Evolutionary conservation across 1,139 yeast genomes (phyloP), one percentile per base, ranked within the genome.

Genomic region (Sugiyamaella novakii): DNA sequence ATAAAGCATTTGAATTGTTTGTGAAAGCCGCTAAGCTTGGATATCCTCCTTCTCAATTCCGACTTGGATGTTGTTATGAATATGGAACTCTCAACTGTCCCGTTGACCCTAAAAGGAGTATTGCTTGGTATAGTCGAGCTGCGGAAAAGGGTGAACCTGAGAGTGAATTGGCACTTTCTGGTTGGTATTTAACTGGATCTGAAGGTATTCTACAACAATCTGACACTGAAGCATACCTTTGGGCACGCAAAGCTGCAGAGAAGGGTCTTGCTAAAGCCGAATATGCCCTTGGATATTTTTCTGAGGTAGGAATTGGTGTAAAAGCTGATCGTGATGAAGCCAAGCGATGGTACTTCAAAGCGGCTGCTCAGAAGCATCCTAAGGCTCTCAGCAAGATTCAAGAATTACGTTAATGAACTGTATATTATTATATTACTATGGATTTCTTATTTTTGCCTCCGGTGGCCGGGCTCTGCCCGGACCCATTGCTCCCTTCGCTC

Each of bases 161-260:
- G 61, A 92, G 96, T 5, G 91, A 91, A 76, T 73, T 91, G 62
- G 96, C 96, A 0, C 74, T 92, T 50, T 80, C 89, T 53, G 91
- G 97, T 40, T 92, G 98, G 98, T 87, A 85, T 62, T 73, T 92
- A 55, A 81, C 87, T 0, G 98, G 98, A 1, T 81, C 86, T 3
- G 77, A 80, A 10, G 87, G 85, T 0, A 72, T 88, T 24, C 77
- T 94, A 38, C 71, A 74, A 35, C 84, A 87, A 31, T 80, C 81
- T 60, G 92, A 87, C 47, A 82, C 81, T 40, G 84, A 86, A 65
- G 96, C 97, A 0, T 83, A 85, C 52, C 71, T 84, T 56, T 92
- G 98, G 98, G 94, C 96, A 30, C 80, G 87, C 47, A 77, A 87
- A 54, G 91, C 96, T 0, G 83, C 94, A 1, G 85, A 84, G 56